Evolutionary conservation across 2,329 filamentous ascomycete species (phyloP), one percentile per base, ranked within the genome.

Genomic region (Phaeophleospora eucalypticola): DNA sequence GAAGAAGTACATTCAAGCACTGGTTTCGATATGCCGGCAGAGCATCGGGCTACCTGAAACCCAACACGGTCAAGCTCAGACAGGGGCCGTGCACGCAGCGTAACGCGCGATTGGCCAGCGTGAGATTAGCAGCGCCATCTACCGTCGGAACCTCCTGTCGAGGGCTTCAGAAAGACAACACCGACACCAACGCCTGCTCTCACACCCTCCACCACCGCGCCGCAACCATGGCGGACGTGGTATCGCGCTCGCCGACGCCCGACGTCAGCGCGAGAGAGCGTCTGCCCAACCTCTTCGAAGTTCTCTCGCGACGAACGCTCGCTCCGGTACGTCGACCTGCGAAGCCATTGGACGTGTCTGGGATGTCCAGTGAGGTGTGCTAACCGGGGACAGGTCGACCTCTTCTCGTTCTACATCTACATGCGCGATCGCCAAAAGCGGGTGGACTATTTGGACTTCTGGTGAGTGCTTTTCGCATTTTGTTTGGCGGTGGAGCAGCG

Each of bases 361-460:
- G 42, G 42, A 21, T n/a, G 10, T 15, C 12, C n/a, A 41, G n/a
- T n/a, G n/a, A n/a, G n/a, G n/a, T n/a, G 3, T 34, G 32, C 41
- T 53, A 45, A 54, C 46, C 36, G 8, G 24, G 14, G 3, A 36
- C 53, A 57, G 54, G 91, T 98, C 48, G 94, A 98, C 65, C 77
- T 98, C 9, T 98, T 95, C 70, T 96, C 90, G 2, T 98, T 98
- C 74, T 98, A 98, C 72, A 98, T 98, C 61, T 98, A 95, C 72
- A 98, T 98, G 93, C 83, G 93, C 62, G 94, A 98, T 68, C 90
- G 96, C 71, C 93, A 98, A 70, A 83, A 90, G 67, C 96, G 91
- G 6, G 93, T 98, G 10, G 93, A 98, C 65, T 98, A 98, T 63
- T 75, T 98, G 35, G 93, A 98, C 67, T 98, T 98, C 70, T 98